Evolutionary conservation across 306 rosid species (phyloP).

Genomic region (Dalbergia oliveri): DNA sequence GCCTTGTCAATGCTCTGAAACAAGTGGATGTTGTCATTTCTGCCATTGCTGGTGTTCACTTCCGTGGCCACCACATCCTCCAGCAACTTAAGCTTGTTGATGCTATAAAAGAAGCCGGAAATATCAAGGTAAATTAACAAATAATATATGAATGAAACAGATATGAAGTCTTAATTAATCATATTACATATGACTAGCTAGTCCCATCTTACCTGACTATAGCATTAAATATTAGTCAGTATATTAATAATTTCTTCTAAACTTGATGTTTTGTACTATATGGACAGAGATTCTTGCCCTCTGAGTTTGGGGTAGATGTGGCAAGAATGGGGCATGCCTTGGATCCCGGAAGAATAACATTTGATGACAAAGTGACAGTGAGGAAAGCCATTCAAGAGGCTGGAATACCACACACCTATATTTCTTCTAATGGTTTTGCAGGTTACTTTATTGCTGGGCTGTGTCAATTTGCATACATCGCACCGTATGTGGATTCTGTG

Average conservation of each 20-base stretch:
- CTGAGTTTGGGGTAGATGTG: slow-evolving; percentile 79
- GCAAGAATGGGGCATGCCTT: slow-evolving; percentile 73
- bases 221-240: no score
- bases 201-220: no score
- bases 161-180: neutral
- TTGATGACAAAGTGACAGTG: slow-evolving; percentile 80
- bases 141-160: neutral
- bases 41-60: slow-evolving; percentile 75
- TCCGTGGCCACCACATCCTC: slow-evolving; percentile 58
- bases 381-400: slow-evolving; percentile 78
- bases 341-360: slow-evolving; percentile 78
- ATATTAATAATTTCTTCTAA: no score
- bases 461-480: slow-evolving; percentile 66
- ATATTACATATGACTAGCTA: neutral
- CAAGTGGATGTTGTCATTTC: slow-evolving; percentile 74
- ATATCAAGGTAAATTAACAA: slow-evolving; percentile 62
- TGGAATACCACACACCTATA: slow-evolving; percentile 71
- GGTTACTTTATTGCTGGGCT: slow-evolving; percentile 78
- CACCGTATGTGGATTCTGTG: slow-evolving; percentile 68
- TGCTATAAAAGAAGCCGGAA: slow-evolving; percentile 80
- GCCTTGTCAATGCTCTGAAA: slow-evolving; percentile 69
- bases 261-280: neutral
- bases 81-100: neutral
- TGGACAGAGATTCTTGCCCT: slow-evolving; percentile 78
- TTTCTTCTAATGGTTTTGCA: slow-evolving; percentile 75